A percentile compares a stretch with the other conserved stretches of the same genome.
phyloP scores from a whole-genome alignment of 179 eudicot genomes.

The Silene noctiflora region DNA sequence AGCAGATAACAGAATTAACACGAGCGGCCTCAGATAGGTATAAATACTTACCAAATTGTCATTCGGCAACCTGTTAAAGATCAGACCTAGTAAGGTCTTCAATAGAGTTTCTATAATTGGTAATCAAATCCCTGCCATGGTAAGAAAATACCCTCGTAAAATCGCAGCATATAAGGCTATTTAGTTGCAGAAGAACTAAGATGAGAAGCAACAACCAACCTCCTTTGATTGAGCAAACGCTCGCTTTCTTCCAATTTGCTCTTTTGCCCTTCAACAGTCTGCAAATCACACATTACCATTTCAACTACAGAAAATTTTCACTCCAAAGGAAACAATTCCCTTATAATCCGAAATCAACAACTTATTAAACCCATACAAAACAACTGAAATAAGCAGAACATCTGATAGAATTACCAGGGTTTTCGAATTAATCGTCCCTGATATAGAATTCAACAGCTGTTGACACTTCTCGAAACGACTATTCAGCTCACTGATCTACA shows the following conservation, averaged over 20 bases:
- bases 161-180: background rate
- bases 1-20: background rate
- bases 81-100: constrained; percentile 62
- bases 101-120: constrained; percentile 57
- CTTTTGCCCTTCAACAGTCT: constrained; percentile 92
- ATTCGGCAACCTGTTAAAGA: constrained; percentile 27
- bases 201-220: constrained; percentile 14
- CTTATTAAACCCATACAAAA: background rate
- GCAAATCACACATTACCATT: constrained; percentile 19
- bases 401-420: constrained; percentile 47
- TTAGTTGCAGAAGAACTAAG: background rate
- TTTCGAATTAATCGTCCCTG: constrained; percentile 65
- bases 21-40: background rate
- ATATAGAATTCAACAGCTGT: constrained; percentile 76
- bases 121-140: constrained; percentile 61
- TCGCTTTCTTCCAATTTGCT: constrained; percentile 66
- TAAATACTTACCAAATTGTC: constrained; percentile 17
- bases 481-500: constrained; percentile 73
- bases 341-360: background rate
- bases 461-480: constrained; percentile 92
- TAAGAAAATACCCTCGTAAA: constrained; percentile 14
- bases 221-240: constrained; percentile 52
- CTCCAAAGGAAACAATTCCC: background rate
- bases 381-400: background rate
- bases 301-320: background rate